phyloP scores from a whole-genome alignment of 768 basidiomycete genomes.

The Naganishia kalamii region DNA sequence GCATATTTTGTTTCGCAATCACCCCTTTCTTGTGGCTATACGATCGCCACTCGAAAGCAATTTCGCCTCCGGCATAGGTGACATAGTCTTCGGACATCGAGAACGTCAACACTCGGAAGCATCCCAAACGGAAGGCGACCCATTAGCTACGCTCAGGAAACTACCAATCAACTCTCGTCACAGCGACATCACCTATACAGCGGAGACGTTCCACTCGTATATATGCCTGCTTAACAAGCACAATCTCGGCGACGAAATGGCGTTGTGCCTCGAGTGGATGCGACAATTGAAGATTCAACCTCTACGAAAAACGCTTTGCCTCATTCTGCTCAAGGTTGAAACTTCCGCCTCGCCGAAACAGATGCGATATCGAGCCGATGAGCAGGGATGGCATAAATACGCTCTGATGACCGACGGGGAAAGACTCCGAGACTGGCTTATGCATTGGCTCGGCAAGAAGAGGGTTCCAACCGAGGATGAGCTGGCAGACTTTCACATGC shows the following conservation, averaged over 20 bases:
- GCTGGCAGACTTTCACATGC: conserved; percentile 3
- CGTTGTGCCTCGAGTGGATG: background rate
- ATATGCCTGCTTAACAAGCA: conserved; percentile 7
- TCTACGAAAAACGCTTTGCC: conserved; percentile 1
- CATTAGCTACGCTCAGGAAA: background rate
- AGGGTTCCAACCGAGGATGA: background rate
- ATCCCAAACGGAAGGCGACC: background rate
- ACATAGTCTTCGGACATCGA: conserved; percentile 4
- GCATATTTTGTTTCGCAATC: conserved; percentile 3
- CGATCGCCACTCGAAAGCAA: background rate
- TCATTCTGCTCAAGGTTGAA: conserved; percentile 5
- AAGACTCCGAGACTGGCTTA: background rate
- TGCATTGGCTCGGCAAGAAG: conserved; percentile 7
- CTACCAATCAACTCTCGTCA: conserved; percentile 9
- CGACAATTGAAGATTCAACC: background rate
- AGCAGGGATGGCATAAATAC: background rate
- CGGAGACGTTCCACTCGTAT: background rate
- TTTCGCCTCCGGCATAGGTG: background rate
- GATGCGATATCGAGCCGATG: conserved; percentile 1
- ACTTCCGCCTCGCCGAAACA: background rate
- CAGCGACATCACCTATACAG: conserved; percentile 3
- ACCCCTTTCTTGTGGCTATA: background rate
- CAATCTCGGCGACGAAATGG: conserved; percentile 16
- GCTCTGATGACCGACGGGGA: conserved; percentile 8
- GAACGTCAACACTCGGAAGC: background rate